phyloP scores from a whole-genome alignment of 2,329 filamentous ascomycete genomes.

The Cladosporium colombiae region DNA sequence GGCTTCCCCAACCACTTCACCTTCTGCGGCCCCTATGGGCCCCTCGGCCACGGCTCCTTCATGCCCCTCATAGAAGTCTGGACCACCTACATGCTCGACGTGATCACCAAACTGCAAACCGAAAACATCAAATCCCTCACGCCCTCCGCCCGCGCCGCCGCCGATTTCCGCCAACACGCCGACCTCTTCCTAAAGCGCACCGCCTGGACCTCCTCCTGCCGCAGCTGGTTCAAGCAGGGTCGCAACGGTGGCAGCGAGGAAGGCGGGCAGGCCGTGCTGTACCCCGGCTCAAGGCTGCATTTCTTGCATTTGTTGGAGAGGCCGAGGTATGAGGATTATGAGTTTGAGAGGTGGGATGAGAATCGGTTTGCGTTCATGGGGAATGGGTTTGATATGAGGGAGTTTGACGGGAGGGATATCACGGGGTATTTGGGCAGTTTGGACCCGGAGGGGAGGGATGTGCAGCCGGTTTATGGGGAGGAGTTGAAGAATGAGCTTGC shows the following conservation, averaged over 20 bases:
- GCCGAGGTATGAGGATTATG: constrained; percentile 46
- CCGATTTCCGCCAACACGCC: constrained; percentile 43
- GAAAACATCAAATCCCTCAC: constrained; percentile 46
- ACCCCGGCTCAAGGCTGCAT: constrained; percentile 41
- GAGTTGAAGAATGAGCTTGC: constrained; percentile 42
- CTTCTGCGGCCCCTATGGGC: constrained; percentile 46
- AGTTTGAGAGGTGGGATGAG: constrained; percentile 43
- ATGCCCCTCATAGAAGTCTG: constrained; percentile 45
- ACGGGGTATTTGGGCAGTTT: constrained; percentile 48
- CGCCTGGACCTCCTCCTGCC: constrained; percentile 39
- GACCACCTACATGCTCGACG: constrained; percentile 43
- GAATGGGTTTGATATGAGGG: constrained; percentile 48
- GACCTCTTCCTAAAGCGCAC: constrained; percentile 44
- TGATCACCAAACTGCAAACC: constrained; percentile 43
- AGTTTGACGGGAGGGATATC: constrained; percentile 51
- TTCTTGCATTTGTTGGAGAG: constrained; percentile 42
- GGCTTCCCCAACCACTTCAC: constrained; percentile 48
- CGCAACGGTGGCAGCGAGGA: constrained; percentile 21
- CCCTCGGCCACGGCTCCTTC: constrained; percentile 44
- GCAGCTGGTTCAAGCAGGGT: constrained; percentile 42
- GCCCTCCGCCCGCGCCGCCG: constrained; percentile 36
- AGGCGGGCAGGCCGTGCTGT: constrained; percentile 43
- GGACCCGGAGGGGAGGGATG: constrained; percentile 41
- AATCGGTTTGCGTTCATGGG: constrained; percentile 47
- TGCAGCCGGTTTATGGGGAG: constrained; percentile 45